A percentile compares a stretch with the other conserved stretches of the same genome.
Conservation (phyloP, 2,329 filamentous ascomycete genomes). For the Beauveria sp. region DNA sequence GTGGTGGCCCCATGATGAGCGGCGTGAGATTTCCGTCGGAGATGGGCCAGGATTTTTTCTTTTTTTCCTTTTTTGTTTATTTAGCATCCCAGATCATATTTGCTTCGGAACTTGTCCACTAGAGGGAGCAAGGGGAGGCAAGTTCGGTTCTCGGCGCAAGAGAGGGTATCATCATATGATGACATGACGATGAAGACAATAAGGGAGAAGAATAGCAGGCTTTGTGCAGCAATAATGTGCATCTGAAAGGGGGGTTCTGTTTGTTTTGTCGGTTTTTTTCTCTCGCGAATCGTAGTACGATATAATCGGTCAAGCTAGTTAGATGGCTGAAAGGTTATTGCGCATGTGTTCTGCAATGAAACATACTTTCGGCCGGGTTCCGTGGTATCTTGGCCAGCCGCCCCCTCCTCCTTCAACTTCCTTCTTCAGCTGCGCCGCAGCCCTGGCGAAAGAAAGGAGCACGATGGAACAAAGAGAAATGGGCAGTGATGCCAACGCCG, state of each 20-base stretch:
- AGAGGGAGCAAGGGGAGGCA: background rate
- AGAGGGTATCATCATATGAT: background rate
- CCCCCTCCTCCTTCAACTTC: background rate
- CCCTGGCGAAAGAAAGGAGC: background rate
- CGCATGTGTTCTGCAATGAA: background rate
- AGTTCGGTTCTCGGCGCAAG: too few relatives aligned
- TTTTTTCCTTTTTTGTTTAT: too few relatives aligned
- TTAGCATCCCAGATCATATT: background rate
- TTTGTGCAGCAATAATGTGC: background rate
- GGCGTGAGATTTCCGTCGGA: background rate
- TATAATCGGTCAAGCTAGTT: background rate
- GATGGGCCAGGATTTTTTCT: background rate
- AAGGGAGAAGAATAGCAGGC: too few relatives aligned
- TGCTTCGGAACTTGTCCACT: conserved; percentile 5
- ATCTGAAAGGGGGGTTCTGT: background rate
- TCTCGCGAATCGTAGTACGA: background rate
- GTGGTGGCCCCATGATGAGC: background rate
- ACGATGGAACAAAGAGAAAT: background rate
- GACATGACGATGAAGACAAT: background rate
- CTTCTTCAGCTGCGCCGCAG: background rate
- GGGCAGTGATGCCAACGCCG: background rate
- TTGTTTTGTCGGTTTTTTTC: background rate
- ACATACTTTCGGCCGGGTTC: background rate
- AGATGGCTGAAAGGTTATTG: background rate
- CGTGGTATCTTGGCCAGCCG: background rate